These are phyloP conservation scores for Colletotrichum limetticola DNA, from an alignment of 2,329 filamentous ascomycete genomes.

Conservation along the genomic window DNA sequence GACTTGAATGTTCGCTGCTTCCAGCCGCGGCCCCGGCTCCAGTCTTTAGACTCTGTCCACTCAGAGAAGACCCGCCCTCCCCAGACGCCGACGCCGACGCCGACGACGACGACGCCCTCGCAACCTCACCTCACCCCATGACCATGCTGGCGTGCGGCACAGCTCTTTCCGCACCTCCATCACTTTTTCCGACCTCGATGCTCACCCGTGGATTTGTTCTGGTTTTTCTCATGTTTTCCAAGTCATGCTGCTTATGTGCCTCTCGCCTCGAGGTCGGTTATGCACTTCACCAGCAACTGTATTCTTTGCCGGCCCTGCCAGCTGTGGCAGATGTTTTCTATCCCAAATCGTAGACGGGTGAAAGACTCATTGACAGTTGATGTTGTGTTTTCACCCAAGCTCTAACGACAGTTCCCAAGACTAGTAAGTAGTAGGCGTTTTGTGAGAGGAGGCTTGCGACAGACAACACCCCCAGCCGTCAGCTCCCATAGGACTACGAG, in stretches of 20 bases:
- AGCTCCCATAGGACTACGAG: background rate
- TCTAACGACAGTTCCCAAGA: background rate
- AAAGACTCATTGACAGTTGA: background rate
- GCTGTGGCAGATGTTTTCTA: background rate
- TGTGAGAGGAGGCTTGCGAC: too few relatives aligned
- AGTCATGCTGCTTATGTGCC: background rate
- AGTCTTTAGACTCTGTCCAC: conserved; percentile 19
- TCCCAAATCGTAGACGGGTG: background rate
- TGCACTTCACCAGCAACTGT: background rate
- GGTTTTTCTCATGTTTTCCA: background rate
- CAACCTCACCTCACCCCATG: conserved; percentile 14
- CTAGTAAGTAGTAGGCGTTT: background rate
- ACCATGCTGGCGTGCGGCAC: conserved; percentile 14
- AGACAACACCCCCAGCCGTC: background rate
- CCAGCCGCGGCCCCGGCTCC: background rate
- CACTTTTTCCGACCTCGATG: background rate
- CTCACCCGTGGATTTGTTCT: background rate
- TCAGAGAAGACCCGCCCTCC: background rate
- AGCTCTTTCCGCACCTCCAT: background rate
- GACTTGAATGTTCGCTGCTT: background rate
- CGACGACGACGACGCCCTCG: background rate
- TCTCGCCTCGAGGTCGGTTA: background rate
- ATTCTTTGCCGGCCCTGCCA: background rate
- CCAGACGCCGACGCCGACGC: background rate
- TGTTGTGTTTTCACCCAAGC: too few relatives aligned